Evolutionary conservation across 1,139 yeast genomes (phyloP).

Genomic region (Insectozyma bohioensis): DNA sequence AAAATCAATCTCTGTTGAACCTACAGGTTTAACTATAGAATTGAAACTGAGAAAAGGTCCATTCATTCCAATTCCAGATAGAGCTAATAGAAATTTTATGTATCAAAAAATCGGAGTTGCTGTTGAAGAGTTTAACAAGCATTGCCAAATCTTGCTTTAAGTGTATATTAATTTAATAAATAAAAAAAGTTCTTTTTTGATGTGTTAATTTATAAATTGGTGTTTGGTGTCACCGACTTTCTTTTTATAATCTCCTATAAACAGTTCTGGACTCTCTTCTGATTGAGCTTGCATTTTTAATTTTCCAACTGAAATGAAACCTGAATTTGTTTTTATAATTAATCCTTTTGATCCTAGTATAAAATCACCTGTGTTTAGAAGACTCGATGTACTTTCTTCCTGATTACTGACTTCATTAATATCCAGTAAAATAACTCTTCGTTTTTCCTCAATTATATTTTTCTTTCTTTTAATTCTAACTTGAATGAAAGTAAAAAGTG

Average conservation of each 20-base stretch:
- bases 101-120: constrained; percentile 79
- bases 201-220: constrained; percentile 10
- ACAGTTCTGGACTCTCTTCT: constrained; percentile 38
- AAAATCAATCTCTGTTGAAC: constrained; percentile 69
- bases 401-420: constrained; percentile 16
- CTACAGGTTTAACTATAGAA: constrained; percentile 73
- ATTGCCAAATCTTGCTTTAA: constrained; percentile 43
- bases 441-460: constrained; percentile 24
- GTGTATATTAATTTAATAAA: constrained; percentile 6
- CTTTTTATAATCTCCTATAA: constrained; percentile 10
- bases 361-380: constrained; percentile 57
- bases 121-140: constrained; percentile 74
- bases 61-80: constrained; percentile 80
- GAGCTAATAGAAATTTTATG: constrained; percentile 59
- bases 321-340: constrained; percentile 44
- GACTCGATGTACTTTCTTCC: too few species aligned
- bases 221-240: constrained; percentile 14
- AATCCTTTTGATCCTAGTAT: constrained; percentile 23
- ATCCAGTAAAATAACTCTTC: constrained; percentile 50
- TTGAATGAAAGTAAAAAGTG: constrained; percentile 48
- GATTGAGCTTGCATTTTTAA: constrained; percentile 58
- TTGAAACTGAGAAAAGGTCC: constrained; percentile 62
- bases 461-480: constrained; percentile 31
- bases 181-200: not conserved
- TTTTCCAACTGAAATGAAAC: constrained; percentile 30